Base-by-base conservation (phyloP, 2,329 filamentous ascomycete genomes). In the Cytospora piceicola region DNA sequence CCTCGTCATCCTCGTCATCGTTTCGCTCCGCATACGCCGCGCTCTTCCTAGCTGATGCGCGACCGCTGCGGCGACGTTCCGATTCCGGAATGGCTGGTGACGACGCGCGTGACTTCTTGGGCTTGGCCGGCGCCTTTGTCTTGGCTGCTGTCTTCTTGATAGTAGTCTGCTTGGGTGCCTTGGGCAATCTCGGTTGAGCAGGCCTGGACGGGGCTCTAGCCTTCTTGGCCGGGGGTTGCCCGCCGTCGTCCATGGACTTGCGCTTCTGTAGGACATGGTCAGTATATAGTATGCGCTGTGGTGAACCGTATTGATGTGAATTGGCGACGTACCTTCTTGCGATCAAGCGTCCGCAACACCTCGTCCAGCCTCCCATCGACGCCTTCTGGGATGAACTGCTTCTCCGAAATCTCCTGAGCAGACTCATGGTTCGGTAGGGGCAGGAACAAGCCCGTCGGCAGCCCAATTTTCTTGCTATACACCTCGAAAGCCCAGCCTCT, bases 401-500 rank as follows among this genome's bases (percentile, higher is more conserved):
- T 96, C 75, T 93, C 89, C 0, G 94, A 93, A 73, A 97, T 93
- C 72, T 92, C 87, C 73, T 95, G 91, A 0, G 94, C 94, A 58
- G 88, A 85, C 34, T 90, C 86, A 72, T 96, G 93, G 68, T 86
- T 92, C 24, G 89, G 85, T 69, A 98, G 84, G 4, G 88, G 82
- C 20, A 85, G 84, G 76, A 95, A 98, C 20, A 98, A 83, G 1
- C 90, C 90, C 32, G 87, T 85, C 0, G 95, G 94, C 66, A 98
- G 79, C 20, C 91, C 89, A 66, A 95, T 85, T 77, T 96, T 96
- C 53, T 86, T 88, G 0, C 93, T 87, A 76, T 90, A 96, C 1
- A 91, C 90, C 73, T 95, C 91, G 74, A 98, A 90, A 52, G 86
- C 89, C 90, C 94, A 97, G 52, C 89, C 90, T 74, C 91, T 92